Evolutionary conservation across 2,329 filamentous ascomycete species (phyloP), one percentile per base, ranked within the genome.

Genomic region (Aureobasidium sp.): DNA sequence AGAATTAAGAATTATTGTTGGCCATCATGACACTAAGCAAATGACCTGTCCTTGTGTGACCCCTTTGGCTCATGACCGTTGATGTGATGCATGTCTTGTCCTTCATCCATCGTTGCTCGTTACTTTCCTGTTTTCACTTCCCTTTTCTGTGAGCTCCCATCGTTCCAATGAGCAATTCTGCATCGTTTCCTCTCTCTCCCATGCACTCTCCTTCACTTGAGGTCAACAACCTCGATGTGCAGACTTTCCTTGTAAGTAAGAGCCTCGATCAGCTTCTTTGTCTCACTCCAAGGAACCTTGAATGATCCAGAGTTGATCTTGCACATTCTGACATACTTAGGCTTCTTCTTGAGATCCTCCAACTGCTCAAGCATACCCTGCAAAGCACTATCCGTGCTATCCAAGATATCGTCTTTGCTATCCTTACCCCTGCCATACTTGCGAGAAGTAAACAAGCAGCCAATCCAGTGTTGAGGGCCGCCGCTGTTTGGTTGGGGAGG

Each of bases 261-360:
- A 0, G 68, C 66, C 58, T 77, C 71, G 39, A 86, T 58, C 1
- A 81, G 69, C 5, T 63, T 66, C 61, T 73, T 74, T 0, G 82
- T 83, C 37, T 72, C 68, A 61, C 74, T 69, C 84, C 84, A 86
- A 13, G 76, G 72, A 27, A 86, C 81, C 0, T 71, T 73, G 68
- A 86, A 86, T 37, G 80, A 69, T 0, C 81, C 83, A 29, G 81
- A 79, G 67, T 86, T 86, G 65, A 86, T 82, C 62, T 77, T 77
- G 64, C 80, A 82, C 61, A 81, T 79, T 62, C 77, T 76, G 0
- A 84, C 64, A 14, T 72, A 72, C 5, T 66, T 67, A 0, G 74
- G 67, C 29, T 63, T 61, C 45, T 59, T 49, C 1, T 66, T 63
- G 27, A 64, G 37, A 8, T 65, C 64, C 3, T 67, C 68, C 16